Evolutionary conservation across 257 asterid genomes (phyloP).

Genomic region (Plantago major): DNA sequence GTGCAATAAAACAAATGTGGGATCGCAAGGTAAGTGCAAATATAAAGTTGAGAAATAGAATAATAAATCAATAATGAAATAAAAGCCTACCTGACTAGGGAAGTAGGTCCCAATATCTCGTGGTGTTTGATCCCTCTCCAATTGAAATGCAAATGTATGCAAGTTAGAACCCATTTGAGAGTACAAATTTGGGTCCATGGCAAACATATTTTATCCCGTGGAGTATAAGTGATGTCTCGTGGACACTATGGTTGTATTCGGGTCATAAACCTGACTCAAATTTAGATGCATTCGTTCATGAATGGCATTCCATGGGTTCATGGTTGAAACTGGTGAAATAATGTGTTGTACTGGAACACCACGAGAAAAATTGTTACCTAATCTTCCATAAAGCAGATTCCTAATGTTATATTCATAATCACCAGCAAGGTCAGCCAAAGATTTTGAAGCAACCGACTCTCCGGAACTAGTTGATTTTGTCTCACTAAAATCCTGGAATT

Average conservation of each 20-base stretch:
- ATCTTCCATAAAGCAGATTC: conserved; percentile 66
- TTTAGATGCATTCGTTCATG: conserved; percentile 34
- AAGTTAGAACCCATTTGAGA: conserved; percentile 26
- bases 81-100: no score
- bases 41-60: no score
- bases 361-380: conserved; percentile 37
- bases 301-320: conserved; percentile 31
- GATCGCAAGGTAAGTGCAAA: no score
- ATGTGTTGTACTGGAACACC: conserved; percentile 22
- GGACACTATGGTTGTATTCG: conserved; percentile 21
- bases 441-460: conserved; percentile 53
- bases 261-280: conserved; percentile 26
- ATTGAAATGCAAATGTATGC: conserved; percentile 26
- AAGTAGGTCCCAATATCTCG: conserved; percentile 64
- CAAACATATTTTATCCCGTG: no score
- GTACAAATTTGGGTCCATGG: no score
- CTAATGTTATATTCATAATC: conserved; percentile 76
- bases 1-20: no score
- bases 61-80: no score
- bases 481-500: conserved; percentile 44
- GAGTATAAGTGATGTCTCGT: no score
- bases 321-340: conserved; percentile 30
- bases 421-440: conserved; percentile 81
- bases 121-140: conserved; percentile 36
- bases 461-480: conserved; percentile 32